Evolutionary conservation across 768 basidiomycete species (phyloP).

Genomic region (Calocybe gangraenosa): DNA sequence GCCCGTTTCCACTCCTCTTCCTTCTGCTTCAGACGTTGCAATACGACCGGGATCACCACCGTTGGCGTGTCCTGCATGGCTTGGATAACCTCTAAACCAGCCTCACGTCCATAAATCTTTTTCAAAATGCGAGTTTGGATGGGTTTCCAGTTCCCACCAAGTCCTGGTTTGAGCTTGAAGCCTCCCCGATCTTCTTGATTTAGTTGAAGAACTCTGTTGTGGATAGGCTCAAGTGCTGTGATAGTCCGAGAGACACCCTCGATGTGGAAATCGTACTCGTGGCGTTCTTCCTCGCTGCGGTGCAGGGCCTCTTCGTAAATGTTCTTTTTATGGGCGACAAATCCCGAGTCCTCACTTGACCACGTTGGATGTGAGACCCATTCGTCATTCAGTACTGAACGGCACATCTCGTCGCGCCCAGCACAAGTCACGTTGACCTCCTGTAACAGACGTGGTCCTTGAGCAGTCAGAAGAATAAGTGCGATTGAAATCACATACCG

Average conservation of each 20-base stretch:
- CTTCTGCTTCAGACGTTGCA: slow-evolving; percentile 88
- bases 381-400: slow-evolving; percentile 93
- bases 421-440: slow-evolving; percentile 87
- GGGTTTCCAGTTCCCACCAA: slow-evolving; percentile 82
- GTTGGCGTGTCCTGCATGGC: slow-evolving; percentile 93
- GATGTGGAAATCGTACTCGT: slow-evolving; percentile 98
- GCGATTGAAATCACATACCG: slow-evolving; percentile 44
- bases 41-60: slow-evolving; percentile 84
- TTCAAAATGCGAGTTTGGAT: slow-evolving; percentile 93
- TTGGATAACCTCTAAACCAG: slow-evolving; percentile 74
- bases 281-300: slow-evolving; percentile 94
- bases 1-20: slow-evolving; percentile 99
- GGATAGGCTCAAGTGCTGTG: slow-evolving; percentile 84
- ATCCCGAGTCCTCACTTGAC: slow-evolving; percentile 91
- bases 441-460: slow-evolving; percentile 32
- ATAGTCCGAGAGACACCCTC: slow-evolving; percentile 94
- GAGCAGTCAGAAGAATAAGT: not conserved
- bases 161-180: slow-evolving; percentile 87
- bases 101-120: slow-evolving; percentile 92
- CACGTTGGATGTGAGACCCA: slow-evolving; percentile 98
- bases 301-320: slow-evolving; percentile 95
- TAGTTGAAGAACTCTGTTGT: slow-evolving; percentile 80
- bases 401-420: slow-evolving; percentile 96
- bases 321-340: slow-evolving; percentile 90
- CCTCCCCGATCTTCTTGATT: slow-evolving; percentile 68